Evolutionary conservation across 768 basidiomycete genomes (phyloP).

Genomic region (Tubosaeta brunneosetosa): DNA sequence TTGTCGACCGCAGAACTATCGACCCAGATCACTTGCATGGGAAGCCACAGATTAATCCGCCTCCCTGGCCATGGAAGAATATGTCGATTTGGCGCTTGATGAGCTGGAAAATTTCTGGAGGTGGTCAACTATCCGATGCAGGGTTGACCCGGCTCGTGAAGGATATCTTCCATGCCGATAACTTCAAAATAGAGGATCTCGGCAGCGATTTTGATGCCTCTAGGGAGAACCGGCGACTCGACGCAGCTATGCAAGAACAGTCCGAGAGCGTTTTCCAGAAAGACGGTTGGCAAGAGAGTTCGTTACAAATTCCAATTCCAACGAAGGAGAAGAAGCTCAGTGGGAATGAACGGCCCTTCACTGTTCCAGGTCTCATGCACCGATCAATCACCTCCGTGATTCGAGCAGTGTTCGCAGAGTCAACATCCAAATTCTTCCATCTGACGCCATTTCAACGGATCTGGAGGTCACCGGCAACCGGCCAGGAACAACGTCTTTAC

Average conservation of each 20-base stretch:
- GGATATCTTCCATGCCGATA: too few species aligned
- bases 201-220: too few species aligned
- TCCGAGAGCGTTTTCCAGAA: too few species aligned
- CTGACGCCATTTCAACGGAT: conserved; percentile 22
- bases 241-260: too few species aligned
- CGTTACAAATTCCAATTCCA: conserved; percentile 17
- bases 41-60: not conserved
- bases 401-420: conserved; percentile 3
- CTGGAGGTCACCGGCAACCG: conserved; percentile 11
- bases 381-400: conserved; percentile 17
- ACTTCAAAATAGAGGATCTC: too few species aligned
- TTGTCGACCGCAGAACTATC: too few species aligned
- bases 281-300: too few species aligned
- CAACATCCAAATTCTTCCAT: conserved; percentile 15
- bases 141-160: conserved; percentile 6
- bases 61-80: conserved; percentile 12
- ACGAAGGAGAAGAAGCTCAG: conserved; percentile 14
- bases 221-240: too few species aligned
- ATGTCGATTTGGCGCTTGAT: conserved; percentile 11
- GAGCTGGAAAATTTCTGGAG: conserved; percentile 12
- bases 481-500: conserved; percentile 11
- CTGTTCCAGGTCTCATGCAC: conserved; percentile 27
- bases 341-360: conserved; percentile 16
- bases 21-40: too few species aligned
- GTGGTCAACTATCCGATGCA: conserved; percentile 2